These are phyloP conservation scores for Mariannaea elegans DNA, from an alignment of 2,329 filamentous ascomycete species.

Conservation along the genomic window DNA sequence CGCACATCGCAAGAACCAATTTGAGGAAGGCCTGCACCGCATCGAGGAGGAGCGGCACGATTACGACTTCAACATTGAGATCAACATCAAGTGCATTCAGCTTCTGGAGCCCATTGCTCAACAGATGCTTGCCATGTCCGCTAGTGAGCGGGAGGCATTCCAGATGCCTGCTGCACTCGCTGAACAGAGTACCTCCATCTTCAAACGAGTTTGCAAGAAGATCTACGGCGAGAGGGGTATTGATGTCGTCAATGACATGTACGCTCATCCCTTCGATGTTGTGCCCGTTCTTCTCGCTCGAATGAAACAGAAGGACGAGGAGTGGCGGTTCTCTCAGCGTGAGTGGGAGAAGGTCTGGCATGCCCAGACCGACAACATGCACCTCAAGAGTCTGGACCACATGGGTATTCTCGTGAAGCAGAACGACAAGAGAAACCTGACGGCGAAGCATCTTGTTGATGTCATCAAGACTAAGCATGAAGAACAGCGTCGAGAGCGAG, in stretches of 20 bases:
- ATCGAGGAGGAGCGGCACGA: constrained; percentile 99
- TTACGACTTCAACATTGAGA: constrained; percentile 98
- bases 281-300: constrained; percentile 88
- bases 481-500: constrained; percentile 80
- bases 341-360: constrained; percentile 99
- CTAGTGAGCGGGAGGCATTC: constrained; percentile 77
- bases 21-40: constrained; percentile 91
- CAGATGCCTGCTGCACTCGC: constrained; percentile 84
- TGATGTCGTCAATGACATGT: constrained; percentile 88
- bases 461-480: constrained; percentile 93
- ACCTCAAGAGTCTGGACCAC: constrained; percentile 95
- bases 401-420: constrained; percentile 92
- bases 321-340: constrained; percentile 95
- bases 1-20: constrained; percentile 95
- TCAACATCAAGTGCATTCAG: constrained; percentile 93
- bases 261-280: constrained; percentile 83
- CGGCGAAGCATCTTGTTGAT: constrained; percentile 88
- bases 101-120: constrained; percentile 94
- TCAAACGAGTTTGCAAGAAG: constrained; percentile 97
- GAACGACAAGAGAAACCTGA: constrained; percentile 89
- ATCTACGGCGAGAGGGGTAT: constrained; percentile 91
- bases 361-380: constrained; percentile 91
- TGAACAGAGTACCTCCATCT: constrained; percentile 94
- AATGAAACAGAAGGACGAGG: constrained; percentile 94
- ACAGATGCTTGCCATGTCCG: constrained; percentile 82